Conservation (phyloP, 1,139 yeast genomes). For the Taphrina wiesneri region DNA sequence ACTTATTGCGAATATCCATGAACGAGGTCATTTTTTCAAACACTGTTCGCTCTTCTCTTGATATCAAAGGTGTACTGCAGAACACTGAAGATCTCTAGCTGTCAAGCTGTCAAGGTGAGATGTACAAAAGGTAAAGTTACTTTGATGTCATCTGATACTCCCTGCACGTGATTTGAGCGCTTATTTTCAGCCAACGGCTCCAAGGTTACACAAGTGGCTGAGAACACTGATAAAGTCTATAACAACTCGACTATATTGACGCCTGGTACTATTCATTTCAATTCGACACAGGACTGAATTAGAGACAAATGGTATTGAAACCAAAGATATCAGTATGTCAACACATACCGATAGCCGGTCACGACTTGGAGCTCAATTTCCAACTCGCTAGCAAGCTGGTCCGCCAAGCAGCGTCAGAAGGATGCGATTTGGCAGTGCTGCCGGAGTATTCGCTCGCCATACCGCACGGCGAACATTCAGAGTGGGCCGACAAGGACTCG, state of each 20-base stretch:
- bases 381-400: slow-evolving; percentile 57
- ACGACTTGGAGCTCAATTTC: slow-evolving; percentile 65
- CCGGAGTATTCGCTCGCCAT: slow-evolving; percentile 58
- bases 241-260: too few species aligned
- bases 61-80: too few species aligned
- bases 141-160: not conserved
- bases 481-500: slow-evolving; percentile 23
- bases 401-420: slow-evolving; percentile 54
- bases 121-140: too few species aligned
- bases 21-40: slow-evolving; percentile 4
- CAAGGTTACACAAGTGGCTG: not conserved
- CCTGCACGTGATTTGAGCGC: not conserved
- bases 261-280: too few species aligned
- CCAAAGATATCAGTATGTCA: slow-evolving; percentile 29
- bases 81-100: not conserved
- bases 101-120: not conserved
- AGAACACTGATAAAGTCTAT: too few species aligned
- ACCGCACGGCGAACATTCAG: slow-evolving; percentile 17
- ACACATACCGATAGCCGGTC: slow-evolving; percentile 58
- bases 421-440: slow-evolving; percentile 58
- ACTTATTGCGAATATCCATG: slow-evolving; percentile 4
- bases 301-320: not conserved
- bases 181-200: not conserved
- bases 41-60: too few species aligned
- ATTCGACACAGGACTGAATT: too few species aligned